Evolutionary conservation across 331 rosid species (phyloP).

Genomic region (Malus hybrid): DNA sequence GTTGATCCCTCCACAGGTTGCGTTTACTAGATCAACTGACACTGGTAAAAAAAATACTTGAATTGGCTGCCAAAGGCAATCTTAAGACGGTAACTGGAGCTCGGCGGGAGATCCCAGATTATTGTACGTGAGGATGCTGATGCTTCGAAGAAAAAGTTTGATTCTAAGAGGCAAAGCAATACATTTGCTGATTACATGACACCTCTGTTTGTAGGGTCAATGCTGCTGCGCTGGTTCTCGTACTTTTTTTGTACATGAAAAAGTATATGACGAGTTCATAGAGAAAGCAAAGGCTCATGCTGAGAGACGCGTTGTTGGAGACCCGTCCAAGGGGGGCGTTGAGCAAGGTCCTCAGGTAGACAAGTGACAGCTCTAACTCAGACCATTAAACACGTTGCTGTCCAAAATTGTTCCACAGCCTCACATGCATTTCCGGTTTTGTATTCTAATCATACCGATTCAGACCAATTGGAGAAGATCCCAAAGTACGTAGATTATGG

Average conservation of each 20-base stretch:
- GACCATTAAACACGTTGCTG: background rate
- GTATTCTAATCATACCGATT: conserved; percentile 44
- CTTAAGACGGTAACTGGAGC: conserved; percentile 85
- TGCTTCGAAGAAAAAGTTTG: background rate
- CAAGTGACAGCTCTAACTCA: background rate
- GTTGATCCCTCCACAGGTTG: conserved; percentile 50
- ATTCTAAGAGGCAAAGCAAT: background rate
- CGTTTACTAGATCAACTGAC: conserved; percentile 81
- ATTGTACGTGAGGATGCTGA: conserved; percentile 91
- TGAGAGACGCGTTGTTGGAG: conserved; percentile 67
- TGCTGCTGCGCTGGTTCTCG: conserved; percentile 95
- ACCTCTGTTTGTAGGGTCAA: conserved; percentile 59
- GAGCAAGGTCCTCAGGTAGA: conserved; percentile 98
- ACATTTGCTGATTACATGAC: conserved; percentile 3
- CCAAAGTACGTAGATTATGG: conserved; percentile 56
- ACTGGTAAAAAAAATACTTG: conserved; percentile 61
- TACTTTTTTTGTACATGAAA: conserved; percentile 76
- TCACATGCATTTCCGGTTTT: background rate
- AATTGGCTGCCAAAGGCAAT: conserved; percentile 75
- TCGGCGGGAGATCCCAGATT: conserved; percentile 90
- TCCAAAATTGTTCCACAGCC: background rate
- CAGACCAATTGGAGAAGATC: conserved; percentile 71
- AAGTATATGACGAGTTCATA: conserved; percentile 63
- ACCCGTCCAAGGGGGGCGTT: conserved; percentile 68
- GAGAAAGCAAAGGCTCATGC: conserved; percentile 84